Evolutionary conservation across 2,329 filamentous ascomycete genomes (phyloP), one percentile per base, ranked within the genome.

Genomic region (Aplosporella prunicola): DNA sequence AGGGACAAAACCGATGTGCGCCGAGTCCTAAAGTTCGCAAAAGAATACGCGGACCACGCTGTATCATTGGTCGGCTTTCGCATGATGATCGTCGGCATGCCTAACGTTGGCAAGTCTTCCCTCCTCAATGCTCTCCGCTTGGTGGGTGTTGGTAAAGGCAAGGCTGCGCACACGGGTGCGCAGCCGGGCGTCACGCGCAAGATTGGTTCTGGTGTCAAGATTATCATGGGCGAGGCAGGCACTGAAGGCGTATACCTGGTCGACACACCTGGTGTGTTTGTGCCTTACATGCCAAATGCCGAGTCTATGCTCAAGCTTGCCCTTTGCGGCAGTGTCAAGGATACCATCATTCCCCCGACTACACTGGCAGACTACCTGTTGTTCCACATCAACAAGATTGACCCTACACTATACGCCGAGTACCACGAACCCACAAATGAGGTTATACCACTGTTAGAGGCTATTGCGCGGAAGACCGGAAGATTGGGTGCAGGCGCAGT

Each of bases 291-390:
- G 18, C 74, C 80, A 0, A 76, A 93, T 51, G 73, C 82, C 11
- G 82, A 91, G 56, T 76, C 79, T 30, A 98, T 98, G 91, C 68
- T 98, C 45, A 96, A 94, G 61, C 73, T 98, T n/a, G 82, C 88
- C 2, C 73, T 96, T 1, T 87, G 85, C 35, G 86, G 89, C 14
- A 84, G 82, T 57, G 86, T 98, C 38, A 93, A 93, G 58, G 86
- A 94, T 56, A 83, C 82, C 0, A 72, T 96, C 24, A 79, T 98
- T 36, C 72, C 80, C 2, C 72, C 80, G 11, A 74, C 82, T 41
- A 82, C 82, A 16, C 63, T 96, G 9, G 88, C 83, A 22, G 91
- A 98, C 56, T 98, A 94, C 58, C 69, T 96, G 14, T 75, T 98
- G 6, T 96, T 76, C 61, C 78, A 79, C 39, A 68, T 96, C 41